Base-by-base conservation (phyloP, 1,284 basidiomycete genomes). In the Trametes pubescens region DNA sequence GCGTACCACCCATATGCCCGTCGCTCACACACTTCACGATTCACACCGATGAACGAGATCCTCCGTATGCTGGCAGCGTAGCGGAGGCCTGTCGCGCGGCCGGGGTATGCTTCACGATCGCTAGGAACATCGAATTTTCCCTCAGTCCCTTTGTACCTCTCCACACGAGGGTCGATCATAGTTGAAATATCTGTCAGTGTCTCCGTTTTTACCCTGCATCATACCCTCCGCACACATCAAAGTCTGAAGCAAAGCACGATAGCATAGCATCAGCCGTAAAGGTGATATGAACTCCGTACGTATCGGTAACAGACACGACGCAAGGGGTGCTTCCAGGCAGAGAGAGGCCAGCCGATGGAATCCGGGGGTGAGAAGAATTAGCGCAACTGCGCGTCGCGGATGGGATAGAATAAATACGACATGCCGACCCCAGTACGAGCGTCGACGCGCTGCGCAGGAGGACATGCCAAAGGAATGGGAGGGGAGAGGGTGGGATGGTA, bases 321-420 rank as follows among this genome's bases (percentile, higher is more conserved):
- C 32, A 47, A 22, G 18, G 34, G 5, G 22, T 48, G 44, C 59
- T 54, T 54, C 44, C 59, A 48, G 52, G 51, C 51, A 58, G 35
- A n/a, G 46, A 58, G 35, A n/a, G 46, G 37, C 35, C 52, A 61
- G 44, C 59, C 37, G 6, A 18, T 13, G 34, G 21, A 37, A 24
- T 24, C 37, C 26, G n/a, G 22, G 35, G 35, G 2, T 4, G 18
- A 18, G 18, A 26, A 35, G 29, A 43, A 62, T 53, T 48, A 59
- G 57, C 64, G 64, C 64, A 53, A 53, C 34, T 34, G 60, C 64
- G 64, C 64, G 32, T 34, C 43, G 53, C 57, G 64, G 55, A 65
- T 26, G 47, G 32, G 44, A 58, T 65, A 62, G 24, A 40, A 62
- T 65, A 65, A 65, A 65, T 65, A 61, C 11, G 6, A 56, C 29